Base-by-base conservation (phyloP, 2,329 filamentous ascomycete genomes). In the Curvularia hawaiiensis region DNA sequence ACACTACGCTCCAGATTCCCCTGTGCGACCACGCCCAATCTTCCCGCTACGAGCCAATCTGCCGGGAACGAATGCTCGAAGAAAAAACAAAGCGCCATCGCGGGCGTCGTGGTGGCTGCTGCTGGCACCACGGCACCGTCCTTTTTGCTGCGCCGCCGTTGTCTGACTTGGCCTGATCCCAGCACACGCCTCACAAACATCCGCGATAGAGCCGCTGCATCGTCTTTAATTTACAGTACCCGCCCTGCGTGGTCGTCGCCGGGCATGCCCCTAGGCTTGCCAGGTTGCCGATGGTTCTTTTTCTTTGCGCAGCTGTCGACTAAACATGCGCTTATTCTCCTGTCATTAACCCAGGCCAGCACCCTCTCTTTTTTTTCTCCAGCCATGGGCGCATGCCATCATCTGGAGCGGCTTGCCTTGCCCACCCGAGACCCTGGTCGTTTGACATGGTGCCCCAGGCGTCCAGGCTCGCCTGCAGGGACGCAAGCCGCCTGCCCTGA, bases 181-280 rank as follows among this genome's bases (percentile, higher is more conserved):
- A 24, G 50, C 46, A 33, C 12, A 28, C 50, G n/a, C 40, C 20
- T 22, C 22, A 18, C 41, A 48, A 22, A 50, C 26, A 45, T 22
- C 41, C 52, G 52, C 52, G 28, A 51, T 40, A 58, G 50, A 38
- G 46, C 55, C 47, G 56, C 51, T 58, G 52, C 56, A 12, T 28
- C 31, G 30, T 18, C 16, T 18, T 31, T 31, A 52, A 52, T 57
- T 63, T 54, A 49, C 35, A n/a, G 16, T n/a, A 18, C 58, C 52
- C 57, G 46, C 63, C 57, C 52, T 63, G 59, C 58, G 6, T 62
- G 66, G 67, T 71, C 67, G 71, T 68, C 70, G 67, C 70, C 66
- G 54, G 71, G 66, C 59, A 63, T 24, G 52, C 35, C 33, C 60
- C 59, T 59, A 62, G 10, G 28, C 50, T 16, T 33, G 56, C 45